Evolutionary conservation across 495 filamentous ascomycete genomes (phyloP).

Genomic region (Cercophora samala): DNA sequence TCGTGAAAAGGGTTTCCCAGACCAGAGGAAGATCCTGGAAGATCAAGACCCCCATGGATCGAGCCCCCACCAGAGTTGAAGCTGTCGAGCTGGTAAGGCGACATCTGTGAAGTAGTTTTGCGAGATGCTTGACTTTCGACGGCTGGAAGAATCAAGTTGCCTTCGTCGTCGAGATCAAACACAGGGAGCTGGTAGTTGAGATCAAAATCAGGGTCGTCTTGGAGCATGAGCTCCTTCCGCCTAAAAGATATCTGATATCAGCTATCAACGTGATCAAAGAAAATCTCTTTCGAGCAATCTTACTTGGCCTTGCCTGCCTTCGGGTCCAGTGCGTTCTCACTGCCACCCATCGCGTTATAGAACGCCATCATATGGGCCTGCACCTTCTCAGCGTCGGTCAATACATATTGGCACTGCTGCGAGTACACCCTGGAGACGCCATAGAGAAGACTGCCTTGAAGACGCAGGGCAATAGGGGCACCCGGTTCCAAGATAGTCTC

Average conservation of each 20-base stretch:
- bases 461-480: constrained; percentile 84
- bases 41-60: constrained; percentile 22
- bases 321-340: constrained; percentile 58
- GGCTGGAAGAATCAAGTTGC: constrained; percentile 24
- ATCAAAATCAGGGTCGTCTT: constrained; percentile 84
- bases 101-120: constrained; percentile 49
- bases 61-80: constrained; percentile 22
- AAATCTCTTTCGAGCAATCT: constrained; percentile 18
- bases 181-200: constrained; percentile 30
- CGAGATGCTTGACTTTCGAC: constrained; percentile 36
- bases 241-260: constrained; percentile 42
- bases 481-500: constrained; percentile 78
- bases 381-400: constrained; percentile 73
- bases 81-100: constrained; percentile 27
- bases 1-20: constrained; percentile 7
- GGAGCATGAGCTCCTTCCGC: constrained; percentile 71
- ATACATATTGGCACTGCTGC: constrained; percentile 82
- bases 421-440: constrained; percentile 80
- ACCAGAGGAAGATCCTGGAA: constrained; percentile 23
- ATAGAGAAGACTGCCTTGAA: constrained; percentile 87
- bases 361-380: constrained; percentile 68
- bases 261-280: background rate
- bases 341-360: constrained; percentile 44
- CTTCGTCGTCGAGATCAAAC: constrained; percentile 55
- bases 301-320: constrained; percentile 72